These are phyloP conservation scores for Metschnikowia orientalis DNA, from an alignment of 805 yeast genomes.

Conservation along the genomic window DNA sequence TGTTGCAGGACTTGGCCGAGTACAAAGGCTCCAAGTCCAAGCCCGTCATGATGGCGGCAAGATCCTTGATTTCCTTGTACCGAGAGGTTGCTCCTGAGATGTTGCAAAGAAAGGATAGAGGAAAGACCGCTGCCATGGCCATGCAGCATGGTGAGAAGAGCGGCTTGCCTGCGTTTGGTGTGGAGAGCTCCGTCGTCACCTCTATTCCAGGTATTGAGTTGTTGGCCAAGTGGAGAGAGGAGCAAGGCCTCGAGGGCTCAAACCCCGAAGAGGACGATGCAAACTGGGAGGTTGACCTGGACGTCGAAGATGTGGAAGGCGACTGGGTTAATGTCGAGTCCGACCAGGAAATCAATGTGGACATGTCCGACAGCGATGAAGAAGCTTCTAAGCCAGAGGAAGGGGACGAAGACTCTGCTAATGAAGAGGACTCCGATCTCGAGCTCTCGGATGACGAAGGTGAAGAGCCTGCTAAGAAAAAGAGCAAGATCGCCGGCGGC, in stretches of 20 bases:
- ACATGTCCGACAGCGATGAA: constrained; percentile 46
- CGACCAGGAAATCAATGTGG: constrained; percentile 65
- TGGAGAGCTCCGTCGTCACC: constrained; percentile 56
- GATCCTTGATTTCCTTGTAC: constrained; percentile 77
- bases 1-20: constrained; percentile 83
- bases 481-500: constrained; percentile 23
- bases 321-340: constrained; percentile 90
- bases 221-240: constrained; percentile 78
- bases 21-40: constrained; percentile 92
- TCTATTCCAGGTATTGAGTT: constrained; percentile 90
- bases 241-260: constrained; percentile 52
- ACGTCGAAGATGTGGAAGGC: constrained; percentile 63
- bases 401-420: constrained; percentile 37
- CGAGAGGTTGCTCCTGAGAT: constrained; percentile 96
- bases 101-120: constrained; percentile 87
- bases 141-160: constrained; percentile 54
- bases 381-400: constrained; percentile 26
- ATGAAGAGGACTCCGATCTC: constrained; percentile 33
- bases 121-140: constrained; percentile 85
- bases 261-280: constrained; percentile 46
- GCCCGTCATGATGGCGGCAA: constrained; percentile 92
- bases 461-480: constrained; percentile 26
- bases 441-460: constrained; percentile 18
- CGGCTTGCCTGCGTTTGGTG: constrained; percentile 62
- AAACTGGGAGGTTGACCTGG: constrained; percentile 60